Evolutionary conservation across 1,284 basidiomycete species (phyloP), one percentile per base, ranked within the genome.

Genomic region (Mrakiaceae sp.): DNA sequence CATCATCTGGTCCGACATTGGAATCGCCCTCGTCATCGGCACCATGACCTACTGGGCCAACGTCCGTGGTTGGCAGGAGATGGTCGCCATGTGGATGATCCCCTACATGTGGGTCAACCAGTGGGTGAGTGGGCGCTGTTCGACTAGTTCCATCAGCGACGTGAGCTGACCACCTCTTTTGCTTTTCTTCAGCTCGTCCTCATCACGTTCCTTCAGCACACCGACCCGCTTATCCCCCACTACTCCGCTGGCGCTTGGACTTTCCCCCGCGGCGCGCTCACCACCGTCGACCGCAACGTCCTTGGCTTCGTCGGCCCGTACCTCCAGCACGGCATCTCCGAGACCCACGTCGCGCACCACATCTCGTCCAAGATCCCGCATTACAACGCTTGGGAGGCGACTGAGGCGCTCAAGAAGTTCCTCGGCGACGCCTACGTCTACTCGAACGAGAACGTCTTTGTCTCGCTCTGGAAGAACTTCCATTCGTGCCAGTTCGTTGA

Each of bases 131-230:
- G 9, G 14, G 27, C 11, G 3, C 49, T 43, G 12, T 55, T 16
- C 39, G 14, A n/a, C 52, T 40, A 49, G n/a, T 48, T 6, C 16
- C 6, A 11, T 66, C 43, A 14, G 39, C 93, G 90, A 90, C 82
- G 94, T 63, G 88, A 94, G 67, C 74, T 90, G 70, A 92, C 93
- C 79, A 93, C 90, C 43, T 94, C 62, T n/a, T 46, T 4, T 48
- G 6, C 27, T 10, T 14, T 27, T 27, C 27, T 27, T 12, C 40
- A 78, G 90, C 82, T 95, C 64, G 88, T 95, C 67, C 75, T 90
- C 70, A 92, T 94, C 79, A 93, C 90, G 43, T 94, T 90, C 86
- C 82, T 98, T 67, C 96, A 98, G 79, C 96, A 98, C 82, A 97
- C 95, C 71, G 95, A 98, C 46, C 64, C 40, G 3, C 48, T 56